phyloP scores from a whole-genome alignment of 2,329 filamentous ascomycete genomes.

The Aureobasidium sp. region DNA sequence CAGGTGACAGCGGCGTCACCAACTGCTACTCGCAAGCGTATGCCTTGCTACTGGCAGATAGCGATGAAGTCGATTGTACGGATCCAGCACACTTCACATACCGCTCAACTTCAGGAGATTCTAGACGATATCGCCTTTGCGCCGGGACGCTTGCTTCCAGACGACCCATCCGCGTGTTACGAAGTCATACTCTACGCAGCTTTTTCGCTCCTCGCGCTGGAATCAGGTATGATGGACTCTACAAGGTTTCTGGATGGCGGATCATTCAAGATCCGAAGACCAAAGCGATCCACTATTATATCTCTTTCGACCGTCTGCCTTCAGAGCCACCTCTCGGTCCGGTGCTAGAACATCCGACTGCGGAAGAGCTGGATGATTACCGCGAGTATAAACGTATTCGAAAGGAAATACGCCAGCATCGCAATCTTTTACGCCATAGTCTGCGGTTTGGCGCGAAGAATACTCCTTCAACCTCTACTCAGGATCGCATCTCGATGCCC shows the following conservation, averaged over 20 bases:
- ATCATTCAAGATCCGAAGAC: slow-evolving; percentile 27
- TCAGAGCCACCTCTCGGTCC: slow-evolving; percentile 29
- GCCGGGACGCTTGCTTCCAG: slow-evolving; percentile 35
- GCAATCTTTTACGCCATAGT: slow-evolving; percentile 1
- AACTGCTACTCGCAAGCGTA: slow-evolving; percentile 38
- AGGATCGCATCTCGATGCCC: not conserved
- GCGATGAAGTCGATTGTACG: slow-evolving; percentile 32
- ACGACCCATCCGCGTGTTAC: slow-evolving; percentile 38
- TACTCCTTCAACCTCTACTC: not conserved
- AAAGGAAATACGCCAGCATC: not conserved
- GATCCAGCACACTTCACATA: slow-evolving; percentile 36
- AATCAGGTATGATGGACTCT: slow-evolving; percentile 44
- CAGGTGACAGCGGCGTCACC: slow-evolving; percentile 37
- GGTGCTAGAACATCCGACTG: slow-evolving; percentile 34
- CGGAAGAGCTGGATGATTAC: slow-evolving; percentile 43
- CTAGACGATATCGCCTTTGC: slow-evolving; percentile 39
- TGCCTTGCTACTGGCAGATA: slow-evolving; percentile 37
- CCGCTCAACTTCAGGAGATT: slow-evolving; percentile 33
- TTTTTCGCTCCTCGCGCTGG: slow-evolving; percentile 42
- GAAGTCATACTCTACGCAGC: slow-evolving; percentile 38
- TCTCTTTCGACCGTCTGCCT: slow-evolving; percentile 33
- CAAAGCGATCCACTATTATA: slow-evolving; percentile 30
- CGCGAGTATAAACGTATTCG: slow-evolving; percentile 40
- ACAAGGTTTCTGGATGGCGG: slow-evolving; percentile 36
- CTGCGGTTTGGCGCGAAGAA: not conserved